A percentile compares a stretch with the other conserved stretches of the same genome.
These are phyloP conservation scores for Cicer pinnatifidum DNA, from an alignment of 306 rosid species.

Conservation along the genomic window DNA sequence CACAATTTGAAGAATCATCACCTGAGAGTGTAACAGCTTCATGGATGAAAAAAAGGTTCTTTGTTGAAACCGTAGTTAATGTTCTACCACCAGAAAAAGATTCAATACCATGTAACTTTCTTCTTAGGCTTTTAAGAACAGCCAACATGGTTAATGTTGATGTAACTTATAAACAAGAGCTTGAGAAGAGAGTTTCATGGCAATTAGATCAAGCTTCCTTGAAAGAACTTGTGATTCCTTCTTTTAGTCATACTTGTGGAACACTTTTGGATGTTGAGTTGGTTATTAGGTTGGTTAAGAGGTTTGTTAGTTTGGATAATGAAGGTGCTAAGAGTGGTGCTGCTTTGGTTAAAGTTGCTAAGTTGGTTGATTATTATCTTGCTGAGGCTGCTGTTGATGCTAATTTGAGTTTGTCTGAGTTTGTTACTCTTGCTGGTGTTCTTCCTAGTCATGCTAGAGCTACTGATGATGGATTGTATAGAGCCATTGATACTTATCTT, in stretches of 20 bases:
- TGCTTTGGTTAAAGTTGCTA: slow-evolving; percentile 76
- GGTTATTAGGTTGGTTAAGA: slow-evolving; percentile 68
- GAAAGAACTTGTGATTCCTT: slow-evolving; percentile 82
- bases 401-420: slow-evolving; percentile 63
- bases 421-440: slow-evolving; percentile 67
- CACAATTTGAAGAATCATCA: slow-evolving; percentile 56
- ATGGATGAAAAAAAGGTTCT: slow-evolving; percentile 95
- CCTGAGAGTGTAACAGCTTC: slow-evolving; percentile 64
- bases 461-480: slow-evolving; percentile 80
- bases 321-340: slow-evolving; percentile 64
- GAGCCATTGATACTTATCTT: slow-evolving; percentile 94
- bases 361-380: slow-evolving; percentile 75
- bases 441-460: slow-evolving; percentile 84
- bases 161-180: slow-evolving; percentile 60
- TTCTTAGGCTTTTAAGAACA: slow-evolving; percentile 76
- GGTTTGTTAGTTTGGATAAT: slow-evolving; percentile 67
- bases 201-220: slow-evolving; percentile 83
- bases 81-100: slow-evolving; percentile 89
- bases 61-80: slow-evolving; percentile 85
- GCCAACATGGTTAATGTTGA: slow-evolving; percentile 91
- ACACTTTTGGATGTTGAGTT: slow-evolving; percentile 79
- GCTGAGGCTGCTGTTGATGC: slow-evolving; percentile 85
- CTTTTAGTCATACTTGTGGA: slow-evolving; percentile 82
- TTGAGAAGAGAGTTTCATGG: slow-evolving; percentile 76
- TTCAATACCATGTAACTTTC: slow-evolving; percentile 84